These are phyloP conservation scores for Aspergillus intermedius DNA, from an alignment of 2,329 filamentous ascomycete genomes.

Conservation along the genomic window DNA sequence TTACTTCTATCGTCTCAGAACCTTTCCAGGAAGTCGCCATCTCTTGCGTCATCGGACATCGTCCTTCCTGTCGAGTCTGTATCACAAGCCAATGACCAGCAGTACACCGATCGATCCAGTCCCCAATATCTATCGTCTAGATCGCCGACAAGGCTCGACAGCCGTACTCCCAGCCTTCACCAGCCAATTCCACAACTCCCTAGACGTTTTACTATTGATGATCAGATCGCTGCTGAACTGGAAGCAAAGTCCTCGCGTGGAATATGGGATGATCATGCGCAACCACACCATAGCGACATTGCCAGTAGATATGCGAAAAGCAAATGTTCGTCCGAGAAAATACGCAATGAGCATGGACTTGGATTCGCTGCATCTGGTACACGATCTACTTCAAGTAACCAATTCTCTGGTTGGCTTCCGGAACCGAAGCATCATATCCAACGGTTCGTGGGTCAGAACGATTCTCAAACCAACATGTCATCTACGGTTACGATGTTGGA, in stretches of 20 bases:
- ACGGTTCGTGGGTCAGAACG: background rate
- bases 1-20: background rate
- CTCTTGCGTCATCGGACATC: background rate
- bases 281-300: background rate
- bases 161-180: background rate
- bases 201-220: constrained; percentile 20
- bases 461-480: background rate
- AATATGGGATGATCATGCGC: too few relatives aligned
- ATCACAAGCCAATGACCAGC: too few relatives aligned
- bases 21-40: background rate
- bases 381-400: constrained; percentile 3
- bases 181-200: background rate
- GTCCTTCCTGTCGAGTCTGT: background rate
- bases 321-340: background rate
- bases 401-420: constrained; percentile 11
- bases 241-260: background rate
- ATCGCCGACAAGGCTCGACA: background rate
- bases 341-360: background rate
- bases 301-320: background rate
- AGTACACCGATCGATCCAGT: background rate
- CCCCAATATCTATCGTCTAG: background rate
- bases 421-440: constrained; percentile 8
- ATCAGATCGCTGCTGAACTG: constrained; percentile 19
- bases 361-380: background rate
- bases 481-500: background rate